Evolutionary conservation across 208 protist species (phyloP).

Genomic region (Trypanosoma melophagium): DNA sequence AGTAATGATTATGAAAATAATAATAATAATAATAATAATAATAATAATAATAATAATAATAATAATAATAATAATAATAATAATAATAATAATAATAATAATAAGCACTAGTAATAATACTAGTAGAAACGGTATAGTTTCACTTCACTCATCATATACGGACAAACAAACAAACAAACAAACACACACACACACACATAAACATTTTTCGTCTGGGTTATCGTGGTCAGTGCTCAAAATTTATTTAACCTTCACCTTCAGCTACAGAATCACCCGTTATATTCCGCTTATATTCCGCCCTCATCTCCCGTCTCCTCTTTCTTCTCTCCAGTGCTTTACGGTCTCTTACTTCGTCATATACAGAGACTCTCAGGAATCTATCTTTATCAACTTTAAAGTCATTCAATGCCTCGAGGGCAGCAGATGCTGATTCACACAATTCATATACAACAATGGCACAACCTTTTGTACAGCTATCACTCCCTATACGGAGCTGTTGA

Average conservation of each 20-base stretch:
- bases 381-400: conserved; percentile 70
- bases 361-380: conserved; percentile 64
- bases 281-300: conserved; percentile 79
- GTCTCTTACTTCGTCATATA: conserved; percentile 81
- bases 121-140: too few species aligned
- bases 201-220: background rate
- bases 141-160: too few species aligned
- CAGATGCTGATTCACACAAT: conserved; percentile 72
- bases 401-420: conserved; percentile 66
- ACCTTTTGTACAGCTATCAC: conserved; percentile 63
- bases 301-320: conserved; percentile 76
- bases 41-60: background rate
- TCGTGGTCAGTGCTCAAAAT: background rate
- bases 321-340: conserved; percentile 71
- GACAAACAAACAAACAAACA: background rate
- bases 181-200: background rate
- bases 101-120: background rate
- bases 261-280: conserved; percentile 39
- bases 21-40: background rate
- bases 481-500: conserved; percentile 75
- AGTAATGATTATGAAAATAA: background rate
- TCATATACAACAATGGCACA: conserved; percentile 89
- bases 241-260: conserved; percentile 18
- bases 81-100: conserved; percentile 3
- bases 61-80: background rate